Evolutionary conservation across 1,139 yeast species (phyloP).

Genomic region (Debaryomyces singareniensis): DNA sequence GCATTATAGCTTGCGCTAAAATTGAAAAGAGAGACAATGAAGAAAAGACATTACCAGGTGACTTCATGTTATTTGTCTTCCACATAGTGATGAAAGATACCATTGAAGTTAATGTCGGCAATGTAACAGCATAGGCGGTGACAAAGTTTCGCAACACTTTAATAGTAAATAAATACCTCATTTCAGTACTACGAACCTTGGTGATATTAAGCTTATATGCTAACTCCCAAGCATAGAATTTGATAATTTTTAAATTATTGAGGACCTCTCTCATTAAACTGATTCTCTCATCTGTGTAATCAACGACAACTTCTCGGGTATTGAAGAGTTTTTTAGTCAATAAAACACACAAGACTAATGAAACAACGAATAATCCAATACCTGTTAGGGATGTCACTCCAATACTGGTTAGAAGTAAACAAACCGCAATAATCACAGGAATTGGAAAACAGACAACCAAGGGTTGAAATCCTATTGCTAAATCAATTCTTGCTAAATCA

Average conservation of each 20-base stretch:
- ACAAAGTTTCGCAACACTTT: conserved; percentile 39
- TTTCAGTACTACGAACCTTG: conserved; percentile 31
- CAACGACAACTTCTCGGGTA: conserved; percentile 34
- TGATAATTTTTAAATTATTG: conserved; percentile 36
- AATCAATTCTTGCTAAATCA: conserved; percentile 41
- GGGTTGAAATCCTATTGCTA: conserved; percentile 43
- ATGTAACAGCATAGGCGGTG: conserved; percentile 42
- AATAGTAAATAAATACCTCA: conserved; percentile 36
- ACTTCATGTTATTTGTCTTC: conserved; percentile 28
- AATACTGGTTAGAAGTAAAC: conserved; percentile 26
- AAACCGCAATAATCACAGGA: conserved; percentile 36
- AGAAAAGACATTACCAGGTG: conserved; percentile 43
- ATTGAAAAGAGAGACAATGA: conserved; percentile 48
- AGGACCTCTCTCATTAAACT: conserved; percentile 40
- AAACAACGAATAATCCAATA: conserved; percentile 35
- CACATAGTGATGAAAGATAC: conserved; percentile 39
- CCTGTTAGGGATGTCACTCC: conserved; percentile 41
- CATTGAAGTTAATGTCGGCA: conserved; percentile 37
- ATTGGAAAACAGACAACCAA: conserved; percentile 40
- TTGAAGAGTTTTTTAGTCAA: conserved; percentile 30
- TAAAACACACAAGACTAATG: conserved; percentile 32
- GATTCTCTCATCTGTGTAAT: conserved; percentile 36
- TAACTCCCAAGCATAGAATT: conserved; percentile 44
- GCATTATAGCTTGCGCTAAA: conserved; percentile 45
- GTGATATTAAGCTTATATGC: conserved; percentile 35